Percentiles rank a stretch among this genome's conserved stretches.
These are phyloP conservation scores for Yamadazyma dendronema DNA, from an alignment of 1,139 yeast genomes.

Conservation along the genomic window DNA sequence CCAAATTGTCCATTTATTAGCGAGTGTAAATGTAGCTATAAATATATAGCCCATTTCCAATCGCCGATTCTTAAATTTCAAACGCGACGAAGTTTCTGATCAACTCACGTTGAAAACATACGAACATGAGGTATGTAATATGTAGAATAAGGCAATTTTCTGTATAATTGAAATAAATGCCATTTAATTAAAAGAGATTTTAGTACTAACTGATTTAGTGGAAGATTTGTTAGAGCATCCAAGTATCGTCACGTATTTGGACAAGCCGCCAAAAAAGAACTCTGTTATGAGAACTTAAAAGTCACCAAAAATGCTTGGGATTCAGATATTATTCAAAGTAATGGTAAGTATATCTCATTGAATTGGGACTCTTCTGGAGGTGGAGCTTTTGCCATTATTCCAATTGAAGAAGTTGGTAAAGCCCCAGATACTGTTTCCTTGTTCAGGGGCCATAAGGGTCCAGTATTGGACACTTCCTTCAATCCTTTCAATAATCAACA, in stretches of 20 bases:
- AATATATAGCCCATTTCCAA: too few species aligned
- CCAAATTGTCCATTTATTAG: conserved; percentile 23
- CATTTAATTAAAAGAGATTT: too few species aligned
- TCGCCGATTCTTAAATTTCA: too few species aligned
- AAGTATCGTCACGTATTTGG: conserved; percentile 96
- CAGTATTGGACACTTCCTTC: conserved; percentile 91
- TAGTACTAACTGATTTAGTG: conserved; percentile 44
- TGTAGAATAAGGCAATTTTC: neutral
- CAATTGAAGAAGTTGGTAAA: conserved; percentile 83
- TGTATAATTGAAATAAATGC: too few species aligned
- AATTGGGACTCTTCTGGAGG: conserved; percentile 97
- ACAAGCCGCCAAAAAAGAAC: conserved; percentile 83
- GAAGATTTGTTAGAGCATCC: conserved; percentile 92
- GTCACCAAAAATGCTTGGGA: conserved; percentile 95
- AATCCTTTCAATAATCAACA: conserved; percentile 81
- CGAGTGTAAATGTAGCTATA: too few species aligned
- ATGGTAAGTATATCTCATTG: conserved; percentile 81
- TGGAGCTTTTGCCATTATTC: conserved; percentile 94
- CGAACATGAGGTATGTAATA: conserved; percentile 8
- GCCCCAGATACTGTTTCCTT: conserved; percentile 91
- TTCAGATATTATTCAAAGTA: conserved; percentile 75
- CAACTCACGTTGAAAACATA: neutral
- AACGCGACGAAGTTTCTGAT: neutral
- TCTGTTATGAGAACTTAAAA: conserved; percentile 82
- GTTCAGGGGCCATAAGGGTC: conserved; percentile 93